Evolutionary conservation across 192 early-diverging fungal species (phyloP), one percentile per base, ranked within the genome.

Genomic region (Geosiphon pyriformis): DNA sequence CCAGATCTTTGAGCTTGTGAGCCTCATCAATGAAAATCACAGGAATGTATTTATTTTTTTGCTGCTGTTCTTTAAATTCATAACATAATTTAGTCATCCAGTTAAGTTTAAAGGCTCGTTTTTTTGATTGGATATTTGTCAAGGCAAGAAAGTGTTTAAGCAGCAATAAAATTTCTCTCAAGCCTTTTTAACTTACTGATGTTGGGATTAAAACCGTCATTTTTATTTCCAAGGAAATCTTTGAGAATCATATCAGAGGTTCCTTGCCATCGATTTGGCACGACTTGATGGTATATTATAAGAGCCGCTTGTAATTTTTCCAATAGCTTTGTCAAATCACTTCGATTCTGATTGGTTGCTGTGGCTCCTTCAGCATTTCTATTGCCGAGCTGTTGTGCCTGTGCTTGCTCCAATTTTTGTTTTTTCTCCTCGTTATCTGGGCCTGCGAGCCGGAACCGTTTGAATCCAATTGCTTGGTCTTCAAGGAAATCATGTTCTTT

Each of bases 21-120:
- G 55, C 55, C 15, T 57, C 55, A 57, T 57, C 55, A 15, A 57
- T 26, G 7, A 20, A 20, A 31, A 57, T 20, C 0, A 57, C 4
- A 30, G 55, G 55, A 57, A 57, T 57, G 27, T 32, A 18, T 26
- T n/a, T n/a, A n/a, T n/a, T n/a, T n/a, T 57, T 57, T 4, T n/a
- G 27, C 2, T 18, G 22, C 20, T 20, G 11, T 8, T 8, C 51
- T 53, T 26, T 53, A 53, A 53, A 53, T n/a, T n/a, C n/a, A n/a
- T n/a, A n/a, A n/a, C n/a, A n/a, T n/a, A n/a, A n/a, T n/a, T n/a
- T n/a, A n/a, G n/a, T n/a, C n/a, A n/a, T n/a, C n/a, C n/a, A n/a
- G n/a, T n/a, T n/a, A n/a, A n/a, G n/a, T n/a, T n/a, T n/a, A n/a
- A n/a, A n/a, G n/a, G n/a, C n/a, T n/a, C n/a, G n/a, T n/a, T n/a